Percentiles rank a stretch among this genome's conserved stretches.
These are phyloP conservation scores for Albatrellus ellisii DNA, from an alignment of 768 basidiomycete species.

Conservation along the genomic window DNA sequence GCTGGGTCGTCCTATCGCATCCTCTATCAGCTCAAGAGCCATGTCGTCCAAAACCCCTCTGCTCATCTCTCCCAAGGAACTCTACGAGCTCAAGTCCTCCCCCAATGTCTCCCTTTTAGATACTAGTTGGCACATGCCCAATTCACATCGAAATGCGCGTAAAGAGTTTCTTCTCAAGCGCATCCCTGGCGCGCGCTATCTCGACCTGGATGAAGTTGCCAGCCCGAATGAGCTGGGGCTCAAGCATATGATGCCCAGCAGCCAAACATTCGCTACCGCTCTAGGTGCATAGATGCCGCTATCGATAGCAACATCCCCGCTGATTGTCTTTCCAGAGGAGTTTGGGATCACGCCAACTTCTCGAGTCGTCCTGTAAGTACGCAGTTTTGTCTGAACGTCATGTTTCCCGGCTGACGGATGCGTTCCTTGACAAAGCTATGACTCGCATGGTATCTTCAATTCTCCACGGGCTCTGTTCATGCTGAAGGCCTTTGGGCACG, in stretches of 20 bases:
- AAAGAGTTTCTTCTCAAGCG: constrained; percentile 56
- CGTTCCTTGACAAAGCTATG: constrained; percentile 44
- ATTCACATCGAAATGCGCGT: constrained; percentile 53
- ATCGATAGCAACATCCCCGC: neutral
- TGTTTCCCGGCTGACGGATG: constrained; percentile 4
- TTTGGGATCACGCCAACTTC: constrained; percentile 62
- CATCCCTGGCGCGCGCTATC: constrained; percentile 59
- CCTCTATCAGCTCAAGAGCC: neutral
- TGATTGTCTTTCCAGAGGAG: constrained; percentile 28
- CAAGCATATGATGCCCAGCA: constrained; percentile 88
- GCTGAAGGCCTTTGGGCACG: constrained; percentile 86
- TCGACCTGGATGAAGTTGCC: constrained; percentile 73
- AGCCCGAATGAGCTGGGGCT: constrained; percentile 65
- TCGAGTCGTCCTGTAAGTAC: constrained; percentile 65
- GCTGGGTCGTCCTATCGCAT: neutral
- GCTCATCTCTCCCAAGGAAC: constrained; percentile 20
- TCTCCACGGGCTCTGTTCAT: constrained; percentile 89
- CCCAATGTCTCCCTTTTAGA: constrained; percentile 42
- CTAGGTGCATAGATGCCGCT: constrained; percentile 43
- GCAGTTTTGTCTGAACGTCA: constrained; percentile 1
- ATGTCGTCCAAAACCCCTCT: constrained; percentile 17
- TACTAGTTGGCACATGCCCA: constrained; percentile 92
- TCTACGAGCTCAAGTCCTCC: constrained; percentile 16
- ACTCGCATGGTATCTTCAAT: constrained; percentile 83
- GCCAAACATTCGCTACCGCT: constrained; percentile 56